Evolutionary conservation across 805 yeast genomes (phyloP).

Genomic region (Candida hungchunana): DNA sequence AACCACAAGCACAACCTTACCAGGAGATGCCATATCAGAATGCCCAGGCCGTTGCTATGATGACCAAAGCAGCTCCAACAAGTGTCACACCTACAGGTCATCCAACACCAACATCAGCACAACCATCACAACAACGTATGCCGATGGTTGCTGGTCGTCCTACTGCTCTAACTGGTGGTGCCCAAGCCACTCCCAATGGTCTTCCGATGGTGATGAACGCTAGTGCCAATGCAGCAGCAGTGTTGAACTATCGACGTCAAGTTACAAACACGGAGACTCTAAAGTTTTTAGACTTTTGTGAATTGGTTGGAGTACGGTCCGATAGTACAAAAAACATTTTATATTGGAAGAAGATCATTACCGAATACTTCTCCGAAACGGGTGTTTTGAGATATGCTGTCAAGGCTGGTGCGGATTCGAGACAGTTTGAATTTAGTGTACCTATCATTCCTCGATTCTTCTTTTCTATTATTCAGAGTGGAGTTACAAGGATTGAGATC

Average conservation of each 20-base stretch:
- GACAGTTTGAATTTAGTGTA: constrained; percentile 61
- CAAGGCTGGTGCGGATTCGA: constrained; percentile 40
- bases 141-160: constrained; percentile 1
- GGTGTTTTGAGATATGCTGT: constrained; percentile 46
- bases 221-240: constrained; percentile 4
- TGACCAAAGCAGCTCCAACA: too few relatives aligned
- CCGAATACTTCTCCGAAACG: constrained; percentile 48
- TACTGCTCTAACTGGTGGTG: background rate
- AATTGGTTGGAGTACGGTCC: constrained; percentile 38
- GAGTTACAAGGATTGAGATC: constrained; percentile 49
- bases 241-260: constrained; percentile 32
- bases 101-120: constrained; percentile 8
- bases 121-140: constrained; percentile 5
- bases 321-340: constrained; percentile 40
- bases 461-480: constrained; percentile 46
- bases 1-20: constrained; percentile 9
- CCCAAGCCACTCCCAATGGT: background rate
- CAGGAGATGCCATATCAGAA: constrained; percentile 5
- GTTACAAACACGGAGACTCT: constrained; percentile 48
- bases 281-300: constrained; percentile 46
- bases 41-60: too few relatives aligned
- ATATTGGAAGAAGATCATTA: constrained; percentile 47
- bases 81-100: constrained; percentile 8
- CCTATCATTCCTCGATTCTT: constrained; percentile 63
- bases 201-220: constrained; percentile 2